A percentile compares a stretch with the other conserved stretches of the same genome.
These are phyloP conservation scores for Spirogloea muscicola DNA, from an alignment of 139 green algal species.

Conservation along the genomic window DNA sequence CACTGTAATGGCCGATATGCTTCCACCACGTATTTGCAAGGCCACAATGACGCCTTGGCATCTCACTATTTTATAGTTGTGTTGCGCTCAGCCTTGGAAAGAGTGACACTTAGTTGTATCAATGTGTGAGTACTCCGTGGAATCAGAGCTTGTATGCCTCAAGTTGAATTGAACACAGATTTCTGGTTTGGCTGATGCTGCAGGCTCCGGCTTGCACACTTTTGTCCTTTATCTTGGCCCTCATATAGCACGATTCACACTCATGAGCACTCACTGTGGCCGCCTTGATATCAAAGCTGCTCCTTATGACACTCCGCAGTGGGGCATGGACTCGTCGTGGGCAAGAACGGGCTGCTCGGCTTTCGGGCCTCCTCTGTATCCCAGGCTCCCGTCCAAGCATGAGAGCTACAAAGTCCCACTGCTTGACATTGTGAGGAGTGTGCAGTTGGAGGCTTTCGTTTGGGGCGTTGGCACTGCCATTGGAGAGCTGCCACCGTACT, in stretches of 20 bases:
- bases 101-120: not conserved
- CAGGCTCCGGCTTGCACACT: constrained; percentile 45
- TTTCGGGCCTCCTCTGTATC: constrained; percentile 35
- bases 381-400: constrained; percentile 24
- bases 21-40: too few relatives aligned
- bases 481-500: constrained; percentile 49
- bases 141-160: not conserved
- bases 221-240: constrained; percentile 50
- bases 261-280: constrained; percentile 43
- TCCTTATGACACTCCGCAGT: constrained; percentile 42
- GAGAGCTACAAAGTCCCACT: constrained; percentile 36
- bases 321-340: constrained; percentile 35
- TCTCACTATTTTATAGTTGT: not conserved
- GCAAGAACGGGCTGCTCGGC: constrained; percentile 16
- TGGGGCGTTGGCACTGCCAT: constrained; percentile 46
- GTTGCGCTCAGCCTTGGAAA: not conserved
- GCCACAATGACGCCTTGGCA: too few relatives aligned
- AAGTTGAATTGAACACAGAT: not conserved
- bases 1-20: too few relatives aligned
- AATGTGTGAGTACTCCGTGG: not conserved
- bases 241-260: constrained; percentile 40
- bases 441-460: constrained; percentile 43
- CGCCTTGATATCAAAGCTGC: constrained; percentile 39
- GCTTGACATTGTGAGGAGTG: constrained; percentile 6
- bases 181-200: not conserved